Conservation (phyloP, 345 rosid genomes). For the Populus davidiana region DNA sequence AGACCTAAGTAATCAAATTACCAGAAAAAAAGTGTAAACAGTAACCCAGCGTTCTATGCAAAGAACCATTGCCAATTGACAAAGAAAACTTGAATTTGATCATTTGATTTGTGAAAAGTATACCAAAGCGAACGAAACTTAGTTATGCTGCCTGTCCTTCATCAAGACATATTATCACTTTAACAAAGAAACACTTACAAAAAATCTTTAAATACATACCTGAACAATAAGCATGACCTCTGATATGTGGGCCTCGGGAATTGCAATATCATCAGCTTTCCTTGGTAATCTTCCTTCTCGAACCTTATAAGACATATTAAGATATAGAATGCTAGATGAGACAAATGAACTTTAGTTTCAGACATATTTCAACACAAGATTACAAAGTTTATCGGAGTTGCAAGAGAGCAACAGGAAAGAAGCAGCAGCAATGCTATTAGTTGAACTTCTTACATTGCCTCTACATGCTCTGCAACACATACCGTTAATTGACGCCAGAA, state of each 20-base stretch:
- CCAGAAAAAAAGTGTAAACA: not conserved
- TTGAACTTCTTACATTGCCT: not conserved
- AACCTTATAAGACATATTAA: conserved; percentile 45
- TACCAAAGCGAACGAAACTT: conserved; percentile 2
- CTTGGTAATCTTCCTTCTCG: conserved; percentile 79
- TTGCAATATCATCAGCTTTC: conserved; percentile 42
- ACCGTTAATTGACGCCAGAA: conserved; percentile 97
- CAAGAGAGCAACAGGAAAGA: not conserved
- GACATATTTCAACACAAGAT: not conserved
- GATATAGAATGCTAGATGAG: not conserved
- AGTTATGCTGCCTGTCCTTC: not conserved
- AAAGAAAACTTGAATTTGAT: conserved; percentile 5
- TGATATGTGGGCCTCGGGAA: conserved; percentile 41
- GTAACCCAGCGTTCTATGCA: not conserved
- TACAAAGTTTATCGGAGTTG: not conserved
- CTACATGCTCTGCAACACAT: conserved; percentile 25
- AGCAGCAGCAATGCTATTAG: not conserved
- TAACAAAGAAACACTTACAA: not conserved
- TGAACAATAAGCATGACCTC: conserved; percentile 96
- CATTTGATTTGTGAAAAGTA: not conserved
- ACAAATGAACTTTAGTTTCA: not conserved
- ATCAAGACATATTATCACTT: not conserved
- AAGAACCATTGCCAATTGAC: not conserved
- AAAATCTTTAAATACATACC: conserved; percentile 43
- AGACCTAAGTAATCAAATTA: conserved; percentile 44